These are phyloP conservation scores for Monosporozyma servazzii DNA, from an alignment of 805 yeast genomes.

Conservation along the genomic window DNA sequence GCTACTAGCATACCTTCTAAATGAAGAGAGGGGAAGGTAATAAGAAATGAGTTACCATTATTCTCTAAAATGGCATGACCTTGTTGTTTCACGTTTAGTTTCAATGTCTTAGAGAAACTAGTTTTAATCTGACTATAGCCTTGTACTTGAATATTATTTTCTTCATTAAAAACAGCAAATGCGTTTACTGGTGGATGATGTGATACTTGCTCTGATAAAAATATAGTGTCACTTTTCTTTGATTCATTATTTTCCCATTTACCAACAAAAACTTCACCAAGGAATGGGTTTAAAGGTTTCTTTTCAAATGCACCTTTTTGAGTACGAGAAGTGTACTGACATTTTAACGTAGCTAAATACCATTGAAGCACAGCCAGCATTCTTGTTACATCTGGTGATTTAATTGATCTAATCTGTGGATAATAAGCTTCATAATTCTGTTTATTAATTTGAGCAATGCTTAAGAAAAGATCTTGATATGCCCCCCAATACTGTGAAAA, in stretches of 20 bases:
- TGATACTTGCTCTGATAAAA: constrained; percentile 86
- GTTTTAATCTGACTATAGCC: constrained; percentile 90
- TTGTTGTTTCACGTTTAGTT: constrained; percentile 78
- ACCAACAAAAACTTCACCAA: constrained; percentile 91
- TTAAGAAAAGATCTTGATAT: constrained; percentile 74
- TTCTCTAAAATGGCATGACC: constrained; percentile 79
- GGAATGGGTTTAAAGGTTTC: constrained; percentile 92
- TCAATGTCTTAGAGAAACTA: constrained; percentile 61
- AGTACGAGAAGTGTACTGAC: constrained; percentile 88
- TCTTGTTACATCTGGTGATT: constrained; percentile 39
- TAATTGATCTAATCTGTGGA: constrained; percentile 33
- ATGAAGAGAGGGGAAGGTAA: constrained; percentile 87
- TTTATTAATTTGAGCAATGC: constrained; percentile 43
- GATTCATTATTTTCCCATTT: constrained; percentile 60
- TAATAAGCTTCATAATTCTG: constrained; percentile 13
- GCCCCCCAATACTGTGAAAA: constrained; percentile 96
- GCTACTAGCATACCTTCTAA: constrained; percentile 88
- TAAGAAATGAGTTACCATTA: constrained; percentile 56
- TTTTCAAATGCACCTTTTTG: constrained; percentile 89
- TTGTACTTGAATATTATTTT: constrained; percentile 57
- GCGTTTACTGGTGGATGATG: constrained; percentile 98
- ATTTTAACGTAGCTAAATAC: constrained; percentile 84
- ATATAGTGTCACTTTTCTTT: constrained; percentile 60
- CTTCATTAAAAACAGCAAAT: constrained; percentile 67
- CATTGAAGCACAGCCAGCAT: constrained; percentile 77